Percentiles rank a stretch among this genome's conserved stretches.
phyloP scores from a whole-genome alignment of 371 early-diverging fungal species.

The Chytridium lagenaria region DNA sequence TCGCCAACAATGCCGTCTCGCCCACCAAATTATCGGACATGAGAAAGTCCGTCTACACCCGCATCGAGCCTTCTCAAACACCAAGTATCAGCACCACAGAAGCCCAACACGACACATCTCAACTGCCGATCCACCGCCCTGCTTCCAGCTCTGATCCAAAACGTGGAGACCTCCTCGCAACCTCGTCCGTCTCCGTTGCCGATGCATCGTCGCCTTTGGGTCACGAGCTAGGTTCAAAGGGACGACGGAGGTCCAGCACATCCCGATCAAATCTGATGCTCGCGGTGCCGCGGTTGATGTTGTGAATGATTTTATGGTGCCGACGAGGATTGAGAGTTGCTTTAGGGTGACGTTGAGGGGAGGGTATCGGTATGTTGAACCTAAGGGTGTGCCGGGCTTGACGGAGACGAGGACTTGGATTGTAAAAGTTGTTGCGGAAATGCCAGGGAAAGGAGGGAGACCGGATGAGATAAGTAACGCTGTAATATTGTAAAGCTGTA shows the following conservation, averaged over 20 bases:
- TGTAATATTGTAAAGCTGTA: too few species aligned
- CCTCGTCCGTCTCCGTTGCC: not conserved
- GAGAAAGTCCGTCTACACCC: not conserved
- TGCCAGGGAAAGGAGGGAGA: not conserved
- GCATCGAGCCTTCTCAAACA: not conserved
- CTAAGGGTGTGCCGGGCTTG: conserved; percentile 35
- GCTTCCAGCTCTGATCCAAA: too few species aligned
- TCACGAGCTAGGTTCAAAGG: not conserved
- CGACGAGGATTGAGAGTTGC: conserved; percentile 36
- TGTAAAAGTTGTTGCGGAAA: conserved; percentile 40
- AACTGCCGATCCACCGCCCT: not conserved
- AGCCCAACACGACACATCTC: not conserved
- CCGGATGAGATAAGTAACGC: not conserved
- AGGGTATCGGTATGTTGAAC: conserved; percentile 43
- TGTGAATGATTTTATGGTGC: conserved; percentile 22
- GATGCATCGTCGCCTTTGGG: not conserved
- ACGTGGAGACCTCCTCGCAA: too few species aligned
- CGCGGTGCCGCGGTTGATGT: not conserved
- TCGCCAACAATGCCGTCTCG: not conserved
- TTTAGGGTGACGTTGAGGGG: conserved; percentile 46
- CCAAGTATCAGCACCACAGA: not conserved
- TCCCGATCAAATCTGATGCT: not conserved
- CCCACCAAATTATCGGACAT: not conserved
- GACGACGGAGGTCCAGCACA: conserved; percentile 4
- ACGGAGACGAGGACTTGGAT: conserved; percentile 36